A percentile compares a stretch with the other conserved stretches of the same genome.
Conservation (phyloP, 495 filamentous ascomycete genomes). For the Hypoxylon fragiforme region DNA sequence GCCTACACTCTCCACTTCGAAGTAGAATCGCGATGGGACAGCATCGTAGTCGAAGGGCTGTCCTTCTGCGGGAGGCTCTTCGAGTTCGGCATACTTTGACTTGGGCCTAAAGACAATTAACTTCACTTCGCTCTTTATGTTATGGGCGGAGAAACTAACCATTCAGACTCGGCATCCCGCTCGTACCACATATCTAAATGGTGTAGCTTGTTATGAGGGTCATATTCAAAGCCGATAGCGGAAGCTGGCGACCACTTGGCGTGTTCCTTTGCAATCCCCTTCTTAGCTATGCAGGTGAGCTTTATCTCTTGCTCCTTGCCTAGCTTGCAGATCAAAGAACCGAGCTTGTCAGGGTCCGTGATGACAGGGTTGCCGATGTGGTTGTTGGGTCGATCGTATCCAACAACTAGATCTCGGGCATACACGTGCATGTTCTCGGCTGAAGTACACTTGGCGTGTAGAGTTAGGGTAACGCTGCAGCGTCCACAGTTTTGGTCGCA, state of each 20-base stretch:
- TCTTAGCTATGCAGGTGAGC: conserved; percentile 91
- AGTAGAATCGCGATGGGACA: conserved; percentile 80
- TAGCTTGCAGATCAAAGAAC: conserved; percentile 84
- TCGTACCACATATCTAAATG: conserved; percentile 96
- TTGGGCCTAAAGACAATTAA: conserved; percentile 65
- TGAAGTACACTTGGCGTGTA: conserved; percentile 80
- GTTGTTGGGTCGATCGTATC: conserved; percentile 66
- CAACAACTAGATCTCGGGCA: conserved; percentile 78
- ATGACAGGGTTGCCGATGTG: conserved; percentile 78
- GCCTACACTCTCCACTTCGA: conserved; percentile 88
- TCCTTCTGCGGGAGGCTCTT: conserved; percentile 77
- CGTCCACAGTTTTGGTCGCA: conserved; percentile 91
- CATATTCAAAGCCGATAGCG: conserved; percentile 96
- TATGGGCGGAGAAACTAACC: conserved; percentile 65
- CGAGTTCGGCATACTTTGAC: conserved; percentile 82
- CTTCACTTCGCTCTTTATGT: too few species aligned
- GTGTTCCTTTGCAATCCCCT: conserved; percentile 98
- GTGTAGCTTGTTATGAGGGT: conserved; percentile 88
- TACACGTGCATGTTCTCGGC: conserved; percentile 88
- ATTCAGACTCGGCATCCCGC: conserved; percentile 79
- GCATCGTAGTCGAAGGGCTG: conserved; percentile 92
- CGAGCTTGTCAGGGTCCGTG: conserved; percentile 76
- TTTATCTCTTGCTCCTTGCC: conserved; percentile 84
- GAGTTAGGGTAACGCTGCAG: conserved; percentile 79
- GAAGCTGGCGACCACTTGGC: conserved; percentile 93